Base-by-base conservation (phyloP, 768 basidiomycete genomes). In the Pisolithus microcarpus region DNA sequence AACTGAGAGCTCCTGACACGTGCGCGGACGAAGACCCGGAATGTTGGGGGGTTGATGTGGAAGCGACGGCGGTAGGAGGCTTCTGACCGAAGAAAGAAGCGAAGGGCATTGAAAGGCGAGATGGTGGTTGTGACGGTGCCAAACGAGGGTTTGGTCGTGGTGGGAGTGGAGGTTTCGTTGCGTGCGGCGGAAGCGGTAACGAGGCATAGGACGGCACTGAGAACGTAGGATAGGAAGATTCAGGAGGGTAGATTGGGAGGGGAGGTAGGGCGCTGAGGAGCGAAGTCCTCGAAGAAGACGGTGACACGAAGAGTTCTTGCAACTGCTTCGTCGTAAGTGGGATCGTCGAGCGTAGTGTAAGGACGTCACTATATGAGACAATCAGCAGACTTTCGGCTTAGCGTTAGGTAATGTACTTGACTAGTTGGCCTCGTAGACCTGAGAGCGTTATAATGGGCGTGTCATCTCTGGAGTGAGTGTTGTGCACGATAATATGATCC, bases 401-500 rank as follows among this genome's bases (percentile, higher is more conserved):
- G 61, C 19, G 72, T 59, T 13, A 76, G 55, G 43, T 21, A 7
- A 42, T 21, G 52, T 68, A 88, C 85, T 77, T 75, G 43, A 75
- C 70, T 13, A 91, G 64, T 4, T 71, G 75, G 6, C 91, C 93
- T 19, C 93, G 73, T 24, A 97, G 69, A 5, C 94, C 95, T 0
- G 91, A 92, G 34, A 94, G 69, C 0, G 91, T 91, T 4, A 91
- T 76, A 11, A 91, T 65, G 30, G 78, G 76, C 4, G 78, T 72
- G 43, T 72, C 64, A 34, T 72, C 71, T 40, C 59, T 62, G 21
- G 74, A 69, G 1, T 77, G 70, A 15, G 73, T 72, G 47, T 87
- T 81, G 57, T 76, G 82, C 30, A 91, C 74, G 28, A 81, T 70
- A 50, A 95, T 66, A 63, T 99, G 95, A 60, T 96, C 92, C 61